Evolutionary conservation across 257 asterid genomes (phyloP).

Genomic region (Agastache rugosa): DNA sequence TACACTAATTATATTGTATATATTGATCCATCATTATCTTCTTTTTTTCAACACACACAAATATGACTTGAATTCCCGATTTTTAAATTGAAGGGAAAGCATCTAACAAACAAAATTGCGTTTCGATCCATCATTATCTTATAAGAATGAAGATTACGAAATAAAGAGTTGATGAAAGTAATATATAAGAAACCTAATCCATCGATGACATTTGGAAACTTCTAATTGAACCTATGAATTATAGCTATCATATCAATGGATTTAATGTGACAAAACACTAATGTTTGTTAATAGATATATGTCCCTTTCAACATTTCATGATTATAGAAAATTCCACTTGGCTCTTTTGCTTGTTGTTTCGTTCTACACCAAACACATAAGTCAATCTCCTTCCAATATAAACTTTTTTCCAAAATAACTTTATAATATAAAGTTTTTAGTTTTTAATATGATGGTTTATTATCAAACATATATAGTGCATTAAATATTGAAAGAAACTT

Average conservation of each 20-base stretch:
- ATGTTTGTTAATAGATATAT: neutral
- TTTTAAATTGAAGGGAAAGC: too few species aligned
- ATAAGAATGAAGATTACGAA: neutral
- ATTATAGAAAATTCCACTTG: constrained; percentile 9
- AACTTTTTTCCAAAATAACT: neutral
- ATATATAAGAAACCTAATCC: neutral
- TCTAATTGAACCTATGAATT: neutral
- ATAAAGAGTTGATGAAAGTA: neutral
- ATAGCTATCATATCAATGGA: neutral
- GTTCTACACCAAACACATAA: neutral
- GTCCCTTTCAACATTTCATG: constrained; percentile 15
- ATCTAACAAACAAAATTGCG: too few species aligned
- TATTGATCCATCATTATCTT: too few species aligned
- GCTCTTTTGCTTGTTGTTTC: constrained; percentile 4
- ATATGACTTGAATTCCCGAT: too few species aligned
- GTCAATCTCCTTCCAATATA: neutral
- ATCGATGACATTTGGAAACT: constrained; percentile 26
- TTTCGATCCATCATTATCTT: neutral
- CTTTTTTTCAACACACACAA: too few species aligned
- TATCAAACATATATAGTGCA: too few species aligned
- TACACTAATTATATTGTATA: too few species aligned
- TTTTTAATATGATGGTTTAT: too few species aligned
- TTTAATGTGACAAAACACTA: constrained; percentile 9
- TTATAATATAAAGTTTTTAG: too few species aligned
- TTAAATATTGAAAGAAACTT: too few species aligned